These are phyloP conservation scores for Gaertneriomyces semiglobifer DNA, from an alignment of 192 early-diverging fungal species.

Conservation along the genomic window DNA sequence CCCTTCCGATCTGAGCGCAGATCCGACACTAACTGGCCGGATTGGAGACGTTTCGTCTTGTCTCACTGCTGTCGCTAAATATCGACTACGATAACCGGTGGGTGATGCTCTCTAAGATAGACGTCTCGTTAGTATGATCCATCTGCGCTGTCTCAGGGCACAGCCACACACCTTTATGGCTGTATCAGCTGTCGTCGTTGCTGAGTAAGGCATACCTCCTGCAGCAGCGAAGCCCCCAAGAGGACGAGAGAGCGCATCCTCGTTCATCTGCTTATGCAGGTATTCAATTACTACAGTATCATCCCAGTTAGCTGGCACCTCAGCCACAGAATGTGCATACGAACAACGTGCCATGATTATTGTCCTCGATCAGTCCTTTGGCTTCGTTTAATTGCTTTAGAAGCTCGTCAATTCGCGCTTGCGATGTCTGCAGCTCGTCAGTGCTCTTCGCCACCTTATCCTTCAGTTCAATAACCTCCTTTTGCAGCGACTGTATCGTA, in stretches of 20 bases:
- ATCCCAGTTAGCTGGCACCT: background rate
- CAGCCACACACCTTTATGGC: no score
- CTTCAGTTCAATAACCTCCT: conserved; percentile 38
- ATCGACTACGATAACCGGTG: no score
- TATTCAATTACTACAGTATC: conserved; percentile 55
- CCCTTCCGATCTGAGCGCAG: no score
- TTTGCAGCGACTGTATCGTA: conserved; percentile 35
- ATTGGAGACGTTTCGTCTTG: no score
- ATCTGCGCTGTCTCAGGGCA: no score
- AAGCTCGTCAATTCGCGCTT: conserved; percentile 33
- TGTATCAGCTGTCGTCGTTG: no score
- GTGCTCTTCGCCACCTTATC: conserved; percentile 17
- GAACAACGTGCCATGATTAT: conserved; percentile 46
- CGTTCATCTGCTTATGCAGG: conserved; percentile 63
- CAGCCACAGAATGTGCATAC: background rate
- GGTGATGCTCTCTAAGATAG: no score
- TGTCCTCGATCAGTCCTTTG: conserved; percentile 53
- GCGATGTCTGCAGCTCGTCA: conserved; percentile 15
- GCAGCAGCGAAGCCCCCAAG: background rate
- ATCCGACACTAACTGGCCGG: no score
- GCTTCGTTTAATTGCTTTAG: conserved; percentile 39
- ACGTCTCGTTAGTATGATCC: no score
- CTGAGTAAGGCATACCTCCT: no score
- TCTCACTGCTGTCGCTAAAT: no score
- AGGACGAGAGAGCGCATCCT: conserved; percentile 50